Conservation (phyloP, 2,329 filamentous ascomycete genomes). For the Cyphellophora attinorum region DNA sequence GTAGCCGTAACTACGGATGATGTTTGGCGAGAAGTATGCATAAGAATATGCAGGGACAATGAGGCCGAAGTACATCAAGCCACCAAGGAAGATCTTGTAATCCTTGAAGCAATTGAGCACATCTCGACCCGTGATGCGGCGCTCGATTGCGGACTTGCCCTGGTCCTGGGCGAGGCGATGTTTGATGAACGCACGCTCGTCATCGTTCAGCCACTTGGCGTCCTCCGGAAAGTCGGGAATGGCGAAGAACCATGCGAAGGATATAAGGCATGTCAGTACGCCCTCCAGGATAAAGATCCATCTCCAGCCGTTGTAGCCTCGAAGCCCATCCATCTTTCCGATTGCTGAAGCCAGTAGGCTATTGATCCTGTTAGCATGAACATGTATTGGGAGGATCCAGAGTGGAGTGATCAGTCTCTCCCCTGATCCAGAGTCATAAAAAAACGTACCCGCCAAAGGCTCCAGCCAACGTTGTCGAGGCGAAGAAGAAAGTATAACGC, state of each 20-base stretch:
- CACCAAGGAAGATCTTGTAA: conserved; percentile 62
- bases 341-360: conserved; percentile 51
- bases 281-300: conserved; percentile 55
- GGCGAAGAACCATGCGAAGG: conserved; percentile 56
- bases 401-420: no score
- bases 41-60: conserved; percentile 56
- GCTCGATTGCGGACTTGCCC: conserved; percentile 55
- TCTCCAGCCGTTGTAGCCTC: conserved; percentile 48
- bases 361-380: no score
- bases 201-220: conserved; percentile 60
- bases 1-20: conserved; percentile 57
- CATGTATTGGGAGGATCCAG: no score
- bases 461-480: conserved; percentile 52
- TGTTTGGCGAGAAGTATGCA: conserved; percentile 66
- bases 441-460: conserved; percentile 57
- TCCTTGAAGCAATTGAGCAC: conserved; percentile 59
- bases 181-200: conserved; percentile 58
- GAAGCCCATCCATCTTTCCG: conserved; percentile 45
- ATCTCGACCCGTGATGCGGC: conserved; percentile 50
- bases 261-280: conserved; percentile 50
- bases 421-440: no score
- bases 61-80: conserved; percentile 73
- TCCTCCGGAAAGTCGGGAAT: conserved; percentile 69
- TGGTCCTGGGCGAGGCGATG: conserved; percentile 60
- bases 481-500: conserved; percentile 90